A percentile compares a stretch with the other conserved stretches of the same genome.
These are phyloP conservation scores for Didymella glomerata DNA, from an alignment of 2,329 filamentous ascomycete species.

Conservation along the genomic window DNA sequence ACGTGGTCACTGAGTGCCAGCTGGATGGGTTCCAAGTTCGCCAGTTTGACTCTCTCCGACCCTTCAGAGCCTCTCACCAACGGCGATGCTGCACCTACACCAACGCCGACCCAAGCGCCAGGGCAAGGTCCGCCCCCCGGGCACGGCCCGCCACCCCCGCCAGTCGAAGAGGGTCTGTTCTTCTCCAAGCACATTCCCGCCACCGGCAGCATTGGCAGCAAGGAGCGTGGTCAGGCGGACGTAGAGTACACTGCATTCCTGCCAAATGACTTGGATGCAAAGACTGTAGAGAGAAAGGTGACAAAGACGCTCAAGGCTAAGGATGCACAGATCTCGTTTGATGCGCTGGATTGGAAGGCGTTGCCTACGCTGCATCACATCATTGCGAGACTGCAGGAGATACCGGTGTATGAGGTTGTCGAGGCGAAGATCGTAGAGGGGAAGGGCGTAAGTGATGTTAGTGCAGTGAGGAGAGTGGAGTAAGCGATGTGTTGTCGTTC, in stretches of 20 bases:
- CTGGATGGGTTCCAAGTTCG: conserved; percentile 50
- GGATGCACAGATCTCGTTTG: conserved; percentile 59
- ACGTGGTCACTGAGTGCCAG: conserved; percentile 53
- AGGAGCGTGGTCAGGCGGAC: conserved; percentile 60
- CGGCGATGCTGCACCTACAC: conserved; percentile 3
- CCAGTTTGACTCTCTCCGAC: conserved; percentile 39
- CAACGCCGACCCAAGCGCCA: conserved; percentile 1
- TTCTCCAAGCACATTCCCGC: conserved; percentile 66
- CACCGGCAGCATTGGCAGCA: conserved; percentile 54
- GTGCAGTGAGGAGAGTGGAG: conserved; percentile 37
- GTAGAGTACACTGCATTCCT: conserved; percentile 62
- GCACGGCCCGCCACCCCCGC: neutral
- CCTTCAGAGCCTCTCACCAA: conserved; percentile 23
- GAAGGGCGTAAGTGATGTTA: conserved; percentile 61
- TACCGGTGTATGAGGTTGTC: conserved; percentile 66
- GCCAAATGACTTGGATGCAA: conserved; percentile 44
- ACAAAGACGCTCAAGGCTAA: conserved; percentile 49
- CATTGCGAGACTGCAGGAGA: conserved; percentile 59
- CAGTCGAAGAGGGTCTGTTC: conserved; percentile 59
- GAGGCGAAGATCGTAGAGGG: conserved; percentile 65
- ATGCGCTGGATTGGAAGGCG: conserved; percentile 61
- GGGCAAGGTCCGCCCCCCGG: neutral
- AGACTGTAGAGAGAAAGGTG: conserved; percentile 45
- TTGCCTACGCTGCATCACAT: conserved; percentile 70
- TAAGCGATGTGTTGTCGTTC: neutral